Conservation (phyloP, 345 rosid genomes). For the Bruguiera parviflora region DNA sequence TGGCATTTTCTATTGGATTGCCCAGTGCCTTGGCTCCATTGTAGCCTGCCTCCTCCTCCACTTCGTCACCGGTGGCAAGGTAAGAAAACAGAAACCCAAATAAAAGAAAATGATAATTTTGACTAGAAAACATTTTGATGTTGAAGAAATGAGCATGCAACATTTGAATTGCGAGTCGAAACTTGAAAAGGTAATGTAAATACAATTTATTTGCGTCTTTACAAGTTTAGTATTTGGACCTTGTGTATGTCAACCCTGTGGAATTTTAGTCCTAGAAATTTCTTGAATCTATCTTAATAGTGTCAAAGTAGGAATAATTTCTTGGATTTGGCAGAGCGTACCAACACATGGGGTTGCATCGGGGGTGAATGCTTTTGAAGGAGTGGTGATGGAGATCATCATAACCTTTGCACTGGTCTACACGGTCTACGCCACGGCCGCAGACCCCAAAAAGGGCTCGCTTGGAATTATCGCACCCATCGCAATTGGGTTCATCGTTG, state of each 20-base stretch:
- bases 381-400: slow-evolving; percentile 69
- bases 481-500: slow-evolving; percentile 85
- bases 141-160: too few relatives aligned
- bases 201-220: too few relatives aligned
- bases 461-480: slow-evolving; percentile 75
- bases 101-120: too few relatives aligned
- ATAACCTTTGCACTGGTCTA: slow-evolving; percentile 75
- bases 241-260: too few relatives aligned
- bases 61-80: slow-evolving; percentile 55
- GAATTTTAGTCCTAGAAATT: too few relatives aligned
- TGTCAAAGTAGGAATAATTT: not conserved
- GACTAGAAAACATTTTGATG: too few relatives aligned
- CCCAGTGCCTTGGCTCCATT: slow-evolving; percentile 80
- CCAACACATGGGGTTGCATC: slow-evolving; percentile 76
- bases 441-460: slow-evolving; percentile 79
- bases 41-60: slow-evolving; percentile 80
- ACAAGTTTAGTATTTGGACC: too few relatives aligned
- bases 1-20: slow-evolving; percentile 80
- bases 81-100: slow-evolving; percentile 10
- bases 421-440: slow-evolving; percentile 85
- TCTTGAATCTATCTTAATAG: too few relatives aligned
- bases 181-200: too few relatives aligned
- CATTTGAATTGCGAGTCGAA: too few relatives aligned
- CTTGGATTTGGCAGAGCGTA: slow-evolving; percentile 43
- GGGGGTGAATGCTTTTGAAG: slow-evolving; percentile 54